phyloP scores from a whole-genome alignment of 1,284 basidiomycete genomes.

The Ganoderma boninense region DNA sequence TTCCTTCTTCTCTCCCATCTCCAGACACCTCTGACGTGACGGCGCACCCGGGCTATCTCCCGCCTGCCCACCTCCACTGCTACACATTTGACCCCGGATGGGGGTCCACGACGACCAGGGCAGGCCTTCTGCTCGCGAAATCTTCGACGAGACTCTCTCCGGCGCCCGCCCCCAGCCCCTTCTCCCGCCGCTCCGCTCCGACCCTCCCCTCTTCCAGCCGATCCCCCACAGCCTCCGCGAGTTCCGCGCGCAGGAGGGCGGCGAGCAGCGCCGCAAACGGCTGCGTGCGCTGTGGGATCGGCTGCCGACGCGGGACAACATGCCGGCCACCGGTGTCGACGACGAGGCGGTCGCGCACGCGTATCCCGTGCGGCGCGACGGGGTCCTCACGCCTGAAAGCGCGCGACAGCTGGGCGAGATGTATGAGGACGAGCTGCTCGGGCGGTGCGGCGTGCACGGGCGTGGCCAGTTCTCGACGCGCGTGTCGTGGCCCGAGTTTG shows the following conservation, averaged over 20 bases:
- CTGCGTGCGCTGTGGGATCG: conserved; percentile 69
- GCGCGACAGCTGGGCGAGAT: conserved; percentile 73
- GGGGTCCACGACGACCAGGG: conserved; percentile 25
- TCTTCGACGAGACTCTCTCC: conserved; percentile 59
- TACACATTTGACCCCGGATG: conserved; percentile 21
- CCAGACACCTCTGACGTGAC: conserved; percentile 17
- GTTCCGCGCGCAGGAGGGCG: conserved; percentile 71
- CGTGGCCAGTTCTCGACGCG: conserved; percentile 54
- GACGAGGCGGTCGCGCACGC: conserved; percentile 41
- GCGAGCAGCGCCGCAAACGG: conserved; percentile 63
- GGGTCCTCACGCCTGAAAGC: conserved; percentile 67
- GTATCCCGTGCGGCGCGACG: conserved; percentile 39
- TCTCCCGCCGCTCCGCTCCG: conserved; percentile 67
- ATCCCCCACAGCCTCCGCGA: conserved; percentile 62
- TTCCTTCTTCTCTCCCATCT: conserved; percentile 14
- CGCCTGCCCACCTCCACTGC: neutral
- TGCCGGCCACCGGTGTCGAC: conserved; percentile 25
- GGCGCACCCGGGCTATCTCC: conserved; percentile 5
- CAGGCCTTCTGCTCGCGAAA: conserved; percentile 48
- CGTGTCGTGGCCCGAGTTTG: conserved; percentile 84
- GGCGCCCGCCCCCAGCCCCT: conserved; percentile 62
- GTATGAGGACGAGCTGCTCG: conserved; percentile 83
- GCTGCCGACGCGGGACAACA: conserved; percentile 49
- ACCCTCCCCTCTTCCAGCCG: conserved; percentile 50
- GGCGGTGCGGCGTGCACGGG: conserved; percentile 62